Evolutionary conservation across 2,329 filamentous ascomycete genomes (phyloP).

Genomic region (Fusarium tjaetaba): DNA sequence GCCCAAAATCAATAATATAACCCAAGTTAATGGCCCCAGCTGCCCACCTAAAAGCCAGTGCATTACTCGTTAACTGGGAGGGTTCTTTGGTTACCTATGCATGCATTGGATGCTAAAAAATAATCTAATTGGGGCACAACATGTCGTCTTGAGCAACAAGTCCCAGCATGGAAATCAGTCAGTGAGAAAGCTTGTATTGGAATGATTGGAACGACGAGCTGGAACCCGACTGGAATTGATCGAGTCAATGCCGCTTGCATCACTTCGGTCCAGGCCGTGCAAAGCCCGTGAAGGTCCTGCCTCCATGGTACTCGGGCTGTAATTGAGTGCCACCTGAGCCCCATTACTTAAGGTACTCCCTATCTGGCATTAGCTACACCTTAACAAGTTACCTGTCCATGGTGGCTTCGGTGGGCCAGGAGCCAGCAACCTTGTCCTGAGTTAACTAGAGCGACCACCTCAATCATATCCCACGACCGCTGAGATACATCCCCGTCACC

Average conservation of each 20-base stretch:
- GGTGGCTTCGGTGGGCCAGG: slow-evolving; percentile 14
- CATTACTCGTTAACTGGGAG: not conserved
- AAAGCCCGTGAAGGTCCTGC: not conserved
- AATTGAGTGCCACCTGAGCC: not conserved
- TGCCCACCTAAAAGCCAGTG: slow-evolving; percentile 12
- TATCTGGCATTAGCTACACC: slow-evolving; percentile 14
- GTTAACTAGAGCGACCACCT: slow-evolving; percentile 23
- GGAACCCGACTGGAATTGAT: not conserved
- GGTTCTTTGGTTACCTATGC: not conserved
- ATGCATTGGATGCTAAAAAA: not conserved
- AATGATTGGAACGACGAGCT: slow-evolving; percentile 20
- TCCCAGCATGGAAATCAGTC: not conserved
- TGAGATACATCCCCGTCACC: not conserved
- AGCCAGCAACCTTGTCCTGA: slow-evolving; percentile 29
- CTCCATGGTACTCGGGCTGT: not conserved
- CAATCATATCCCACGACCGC: slow-evolving; percentile 24
- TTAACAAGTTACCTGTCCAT: not conserved
- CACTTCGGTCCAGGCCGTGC: slow-evolving; percentile 9
- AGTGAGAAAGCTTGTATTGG: slow-evolving; percentile 2
- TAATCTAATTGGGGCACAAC: not conserved
- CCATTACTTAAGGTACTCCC: slow-evolving; percentile 3
- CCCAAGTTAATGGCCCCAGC: not conserved
- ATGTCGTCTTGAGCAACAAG: not conserved
- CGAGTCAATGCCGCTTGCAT: slow-evolving; percentile 34
- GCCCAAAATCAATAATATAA: not conserved